Evolutionary conservation across 257 asterid genomes (phyloP).

Genomic region (Anisodus tanguticus): DNA sequence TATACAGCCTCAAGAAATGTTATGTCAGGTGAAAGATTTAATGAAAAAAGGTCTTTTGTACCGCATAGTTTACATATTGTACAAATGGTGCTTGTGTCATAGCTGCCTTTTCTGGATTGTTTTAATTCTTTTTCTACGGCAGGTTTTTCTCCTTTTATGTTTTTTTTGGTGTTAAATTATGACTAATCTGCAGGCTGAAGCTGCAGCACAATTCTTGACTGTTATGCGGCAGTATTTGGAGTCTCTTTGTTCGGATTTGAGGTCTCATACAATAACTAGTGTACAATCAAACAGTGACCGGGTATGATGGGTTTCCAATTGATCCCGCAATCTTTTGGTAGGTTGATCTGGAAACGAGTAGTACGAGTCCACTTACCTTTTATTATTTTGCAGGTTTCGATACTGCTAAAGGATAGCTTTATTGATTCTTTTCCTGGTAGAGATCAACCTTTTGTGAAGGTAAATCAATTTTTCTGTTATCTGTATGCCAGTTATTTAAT

Average conservation of each 20-base stretch:
- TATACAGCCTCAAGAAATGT: background rate
- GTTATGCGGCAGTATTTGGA: constrained; percentile 70
- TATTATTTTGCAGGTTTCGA: constrained; percentile 65
- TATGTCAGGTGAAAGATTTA: background rate
- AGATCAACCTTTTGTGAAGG: constrained; percentile 81
- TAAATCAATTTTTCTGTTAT: constrained; percentile 34
- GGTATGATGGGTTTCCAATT: constrained; percentile 45
- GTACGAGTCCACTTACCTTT: constrained; percentile 19
- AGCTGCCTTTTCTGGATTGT: background rate
- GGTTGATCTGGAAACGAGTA: constrained; percentile 10
- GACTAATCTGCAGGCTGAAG: constrained; percentile 64
- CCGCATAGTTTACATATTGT: background rate
- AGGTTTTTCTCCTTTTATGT: background rate
- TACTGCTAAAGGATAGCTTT: constrained; percentile 86
- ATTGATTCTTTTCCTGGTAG: constrained; percentile 67
- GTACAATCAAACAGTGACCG: constrained; percentile 77
- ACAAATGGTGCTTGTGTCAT: constrained; percentile 23
- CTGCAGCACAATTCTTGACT: constrained; percentile 64
- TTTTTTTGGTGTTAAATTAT: background rate
- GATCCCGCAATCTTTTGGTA: background rate
- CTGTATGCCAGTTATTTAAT: constrained; percentile 25
- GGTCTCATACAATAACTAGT: constrained; percentile 79
- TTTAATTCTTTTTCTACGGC: background rate
- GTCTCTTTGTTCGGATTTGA: constrained; percentile 78
- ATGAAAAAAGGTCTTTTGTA: background rate